phyloP scores from a whole-genome alignment of 257 asterid genomes.

The Penstemon eatonii region DNA sequence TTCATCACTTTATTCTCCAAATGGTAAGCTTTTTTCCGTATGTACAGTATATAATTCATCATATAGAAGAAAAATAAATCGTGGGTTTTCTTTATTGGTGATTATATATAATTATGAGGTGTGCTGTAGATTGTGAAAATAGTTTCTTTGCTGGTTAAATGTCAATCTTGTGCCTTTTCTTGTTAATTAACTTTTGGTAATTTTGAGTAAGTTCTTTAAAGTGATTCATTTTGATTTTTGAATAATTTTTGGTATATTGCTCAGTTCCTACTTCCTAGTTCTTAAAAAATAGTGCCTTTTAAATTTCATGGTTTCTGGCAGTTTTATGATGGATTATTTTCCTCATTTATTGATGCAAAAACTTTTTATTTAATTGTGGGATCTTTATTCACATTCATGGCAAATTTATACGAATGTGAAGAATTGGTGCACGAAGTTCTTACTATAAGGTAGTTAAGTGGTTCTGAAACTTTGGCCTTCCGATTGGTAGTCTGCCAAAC shows the following conservation, averaged over 20 bases:
- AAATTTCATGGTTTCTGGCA: not conserved
- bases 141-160: constrained; percentile 1
- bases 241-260: constrained; percentile 2
- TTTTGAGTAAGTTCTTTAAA: not conserved
- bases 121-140: not conserved
- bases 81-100: constrained; percentile 7
- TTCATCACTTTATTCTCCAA: constrained; percentile 25
- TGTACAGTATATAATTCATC: not conserved
- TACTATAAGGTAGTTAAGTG: not conserved
- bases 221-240: not conserved
- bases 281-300: not conserved
- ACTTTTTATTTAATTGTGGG: not conserved
- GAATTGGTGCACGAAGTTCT: not conserved
- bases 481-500: not conserved
- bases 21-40: constrained; percentile 25
- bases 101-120: not conserved
- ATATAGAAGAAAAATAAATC: not conserved
- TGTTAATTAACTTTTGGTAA: not conserved
- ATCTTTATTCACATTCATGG: not conserved
- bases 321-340: not conserved
- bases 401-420: not conserved
- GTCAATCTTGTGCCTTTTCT: constrained; percentile 7
- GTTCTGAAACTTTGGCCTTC: not conserved
- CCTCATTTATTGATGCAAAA: not conserved
- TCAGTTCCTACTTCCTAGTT: not conserved